Conservation (phyloP, 345 rosid species). For the Eucalyptus polybractea region DNA sequence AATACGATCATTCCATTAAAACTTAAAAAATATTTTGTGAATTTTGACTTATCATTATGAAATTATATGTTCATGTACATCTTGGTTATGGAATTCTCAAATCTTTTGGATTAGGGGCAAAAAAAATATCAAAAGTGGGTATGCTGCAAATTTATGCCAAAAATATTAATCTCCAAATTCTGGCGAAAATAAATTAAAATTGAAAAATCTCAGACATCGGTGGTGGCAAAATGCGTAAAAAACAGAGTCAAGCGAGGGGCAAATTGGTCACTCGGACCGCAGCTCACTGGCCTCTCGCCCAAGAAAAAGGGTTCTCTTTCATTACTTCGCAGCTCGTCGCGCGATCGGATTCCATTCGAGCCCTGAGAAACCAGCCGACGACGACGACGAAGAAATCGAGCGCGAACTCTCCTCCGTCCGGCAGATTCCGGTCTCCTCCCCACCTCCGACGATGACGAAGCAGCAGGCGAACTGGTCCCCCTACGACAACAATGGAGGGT, state of each 20-base stretch:
- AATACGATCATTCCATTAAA: background rate
- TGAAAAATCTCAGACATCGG: background rate
- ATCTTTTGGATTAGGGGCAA: background rate
- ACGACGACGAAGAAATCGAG: background rate
- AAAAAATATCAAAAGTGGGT: background rate
- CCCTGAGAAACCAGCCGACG: background rate
- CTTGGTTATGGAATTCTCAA: background rate
- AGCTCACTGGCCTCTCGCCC: background rate
- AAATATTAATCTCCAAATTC: background rate
- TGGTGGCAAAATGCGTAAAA: background rate
- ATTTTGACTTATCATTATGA: rapidly evolving
- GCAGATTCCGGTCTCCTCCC: background rate
- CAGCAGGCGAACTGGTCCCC: conserved; percentile 81
- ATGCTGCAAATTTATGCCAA: background rate
- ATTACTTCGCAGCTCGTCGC: background rate
- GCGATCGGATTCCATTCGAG: background rate
- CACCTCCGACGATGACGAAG: conserved; percentile 42
- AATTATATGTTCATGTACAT: background rate
- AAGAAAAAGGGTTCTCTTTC: background rate
- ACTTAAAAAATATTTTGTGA: background rate
- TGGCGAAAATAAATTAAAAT: background rate
- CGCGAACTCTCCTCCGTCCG: background rate
- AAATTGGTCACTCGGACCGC: background rate
- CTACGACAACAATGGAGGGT: conserved; percentile 99
- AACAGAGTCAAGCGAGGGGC: background rate